Percentiles rank a stretch among this genome's conserved stretches.
These are phyloP conservation scores for Oryza longistaminata DNA, from an alignment of 176 grass and related monocot species.

Conservation along the genomic window DNA sequence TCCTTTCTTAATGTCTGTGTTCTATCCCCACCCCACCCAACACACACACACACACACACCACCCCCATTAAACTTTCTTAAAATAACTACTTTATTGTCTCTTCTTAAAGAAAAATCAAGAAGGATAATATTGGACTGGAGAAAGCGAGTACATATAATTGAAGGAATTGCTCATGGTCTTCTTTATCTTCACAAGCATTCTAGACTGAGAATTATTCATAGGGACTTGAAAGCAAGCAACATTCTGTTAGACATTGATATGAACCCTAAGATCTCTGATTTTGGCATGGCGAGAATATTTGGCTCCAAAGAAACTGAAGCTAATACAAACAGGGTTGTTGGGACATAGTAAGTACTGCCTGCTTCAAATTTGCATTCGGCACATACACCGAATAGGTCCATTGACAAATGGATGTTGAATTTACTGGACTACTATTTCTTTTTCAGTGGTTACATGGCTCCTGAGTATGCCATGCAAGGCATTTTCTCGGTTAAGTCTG, in stretches of 20 bases:
- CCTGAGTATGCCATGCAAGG: constrained; percentile 62
- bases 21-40: not conserved
- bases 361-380: not conserved
- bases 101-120: constrained; percentile 35
- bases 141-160: constrained; percentile 46
- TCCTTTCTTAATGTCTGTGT: not conserved
- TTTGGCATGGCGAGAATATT: constrained; percentile 70
- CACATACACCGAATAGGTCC: not conserved
- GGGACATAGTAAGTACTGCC: constrained; percentile 61
- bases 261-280: constrained; percentile 76
- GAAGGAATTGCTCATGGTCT: constrained; percentile 66
- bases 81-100: not conserved
- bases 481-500: constrained; percentile 54
- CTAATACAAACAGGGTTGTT: constrained; percentile 50
- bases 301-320: constrained; percentile 50
- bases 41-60: too few relatives aligned
- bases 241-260: constrained; percentile 55
- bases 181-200: constrained; percentile 74
- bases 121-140: constrained; percentile 44
- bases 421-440: not conserved
- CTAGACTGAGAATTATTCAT: constrained; percentile 56
- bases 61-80: not conserved
- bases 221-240: constrained; percentile 72
- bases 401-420: not conserved
- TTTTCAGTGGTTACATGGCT: constrained; percentile 66